phyloP scores from a whole-genome alignment of 176 grass and related monocot genomes.

The Oryza glaberrima region DNA sequence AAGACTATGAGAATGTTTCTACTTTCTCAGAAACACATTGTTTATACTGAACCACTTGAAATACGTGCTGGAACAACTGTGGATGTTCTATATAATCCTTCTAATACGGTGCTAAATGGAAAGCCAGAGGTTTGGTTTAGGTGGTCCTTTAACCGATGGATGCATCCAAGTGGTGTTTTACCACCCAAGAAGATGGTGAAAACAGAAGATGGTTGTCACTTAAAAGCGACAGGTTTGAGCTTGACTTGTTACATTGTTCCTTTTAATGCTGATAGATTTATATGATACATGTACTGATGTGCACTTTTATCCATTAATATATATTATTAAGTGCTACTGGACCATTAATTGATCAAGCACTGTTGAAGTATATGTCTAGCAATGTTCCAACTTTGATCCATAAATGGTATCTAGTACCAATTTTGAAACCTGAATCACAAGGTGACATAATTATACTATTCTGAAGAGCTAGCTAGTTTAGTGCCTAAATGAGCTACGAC shows the following conservation, averaged over 20 bases:
- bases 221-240: slow-evolving; percentile 77
- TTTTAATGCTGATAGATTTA: slow-evolving; percentile 12
- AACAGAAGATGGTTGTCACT: slow-evolving; percentile 57
- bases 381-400: neutral
- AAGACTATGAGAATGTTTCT: slow-evolving; percentile 85
- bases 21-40: slow-evolving; percentile 90
- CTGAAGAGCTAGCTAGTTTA: slow-evolving; percentile 9
- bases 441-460: neutral
- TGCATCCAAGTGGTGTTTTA: slow-evolving; percentile 58
- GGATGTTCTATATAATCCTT: slow-evolving; percentile 83
- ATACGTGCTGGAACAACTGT: slow-evolving; percentile 71
- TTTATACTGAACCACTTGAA: slow-evolving; percentile 90
- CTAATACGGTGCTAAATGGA: slow-evolving; percentile 73
- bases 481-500: neutral
- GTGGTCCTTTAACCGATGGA: slow-evolving; percentile 94
- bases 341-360: neutral
- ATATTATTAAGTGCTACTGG: neutral
- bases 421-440: slow-evolving; percentile 11
- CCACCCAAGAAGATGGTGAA: slow-evolving; percentile 81
- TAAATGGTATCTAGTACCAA: neutral
- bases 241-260: slow-evolving; percentile 28
- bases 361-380: neutral
- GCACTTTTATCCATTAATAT: slow-evolving; percentile 25
- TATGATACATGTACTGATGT: neutral
- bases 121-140: slow-evolving; percentile 87